Percentiles rank a stretch among this genome's conserved stretches.
These are phyloP conservation scores for Odonthalia washingtoniensis DNA, from an alignment of 31 red algal species.

Conservation along the genomic window DNA sequence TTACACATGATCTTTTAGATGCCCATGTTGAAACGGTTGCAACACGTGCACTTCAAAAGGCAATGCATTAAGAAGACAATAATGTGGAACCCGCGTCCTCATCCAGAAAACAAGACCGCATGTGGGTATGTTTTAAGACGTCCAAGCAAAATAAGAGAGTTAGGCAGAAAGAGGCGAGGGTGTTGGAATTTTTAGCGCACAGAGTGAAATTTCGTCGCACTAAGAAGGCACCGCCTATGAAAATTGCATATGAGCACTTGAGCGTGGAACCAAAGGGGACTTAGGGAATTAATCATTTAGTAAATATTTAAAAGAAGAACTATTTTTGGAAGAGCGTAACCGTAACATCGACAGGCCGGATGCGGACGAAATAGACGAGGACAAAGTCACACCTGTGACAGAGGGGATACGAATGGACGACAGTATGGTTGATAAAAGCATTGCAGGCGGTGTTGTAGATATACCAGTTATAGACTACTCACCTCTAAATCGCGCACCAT, in stretches of 20 bases:
- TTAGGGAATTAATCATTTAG: background rate
- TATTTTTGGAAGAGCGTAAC: background rate
- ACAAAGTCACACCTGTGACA: too few species aligned
- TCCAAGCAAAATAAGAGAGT: background rate
- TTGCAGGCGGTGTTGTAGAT: too few species aligned
- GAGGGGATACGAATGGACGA: too few species aligned
- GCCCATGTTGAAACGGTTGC: background rate
- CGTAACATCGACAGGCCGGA: background rate
- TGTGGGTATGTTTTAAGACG: background rate
- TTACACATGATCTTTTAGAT: background rate
- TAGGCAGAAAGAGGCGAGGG: background rate
- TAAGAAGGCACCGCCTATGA: slow-evolving; percentile 9
- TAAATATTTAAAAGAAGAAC: background rate
- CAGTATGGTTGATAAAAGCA: too few species aligned
- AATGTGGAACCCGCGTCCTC: background rate
- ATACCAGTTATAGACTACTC: too few species aligned
- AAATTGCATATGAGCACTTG: slow-evolving; percentile 18
- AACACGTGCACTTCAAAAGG: background rate
- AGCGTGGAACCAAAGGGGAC: background rate
- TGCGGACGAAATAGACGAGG: too few species aligned
- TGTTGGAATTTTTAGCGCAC: background rate
- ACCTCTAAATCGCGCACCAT: too few species aligned
- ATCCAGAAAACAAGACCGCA: background rate
- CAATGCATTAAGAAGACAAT: background rate
- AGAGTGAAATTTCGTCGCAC: background rate